Evolutionary conservation across 306 rosid genomes (phyloP), one percentile per base, ranked within the genome.

Genomic region (Spatholobus suberectus): DNA sequence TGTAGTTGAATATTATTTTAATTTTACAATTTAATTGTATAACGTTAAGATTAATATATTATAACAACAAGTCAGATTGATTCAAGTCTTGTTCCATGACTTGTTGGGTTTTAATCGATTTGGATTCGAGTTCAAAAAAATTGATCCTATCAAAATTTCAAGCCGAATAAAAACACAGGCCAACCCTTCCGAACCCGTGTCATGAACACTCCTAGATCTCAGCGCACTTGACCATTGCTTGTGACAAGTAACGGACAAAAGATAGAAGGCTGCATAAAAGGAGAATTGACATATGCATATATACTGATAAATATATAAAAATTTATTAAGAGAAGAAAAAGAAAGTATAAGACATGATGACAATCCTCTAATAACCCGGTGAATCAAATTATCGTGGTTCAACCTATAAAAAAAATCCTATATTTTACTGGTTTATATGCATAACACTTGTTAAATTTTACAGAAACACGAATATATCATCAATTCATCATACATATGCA

Each of bases 401-500:
- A 35, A 75, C 57, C 59, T 32, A 74, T 35, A 51, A 37, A 18
- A 26, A 17, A 49, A 68, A 5, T 67, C 57, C 78, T 17, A 83
- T 8, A 26, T 18, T 44, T 14, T 47, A 49, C 69, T 23, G 74
- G 65, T 61, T 61, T 38, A 59, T 49, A 51, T 38, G 83, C 75
- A 71, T 54, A 77, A 77, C 73, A 32, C 26, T 43, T 29, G 23
- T n/a, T 69, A 83, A 55, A 34, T 17, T 41, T 47, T 77, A 46
- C 12, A 35, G 32, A 77, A 52, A 75, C 46, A 74, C 73, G 41
- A 23, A 47, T 20, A 49, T 46, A 70, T n/a, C n/a, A n/a, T n/a
- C n/a, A n/a, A n/a, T n/a, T 83, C 49, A 37, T 71, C 75, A 26
- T 61, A 61, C 23, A 83, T 37, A 70, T 14, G 75, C 70, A 83